These are phyloP conservation scores for Dorcoceras hygrometricum DNA, from an alignment of 257 asterid genomes.

Conservation along the genomic window DNA sequence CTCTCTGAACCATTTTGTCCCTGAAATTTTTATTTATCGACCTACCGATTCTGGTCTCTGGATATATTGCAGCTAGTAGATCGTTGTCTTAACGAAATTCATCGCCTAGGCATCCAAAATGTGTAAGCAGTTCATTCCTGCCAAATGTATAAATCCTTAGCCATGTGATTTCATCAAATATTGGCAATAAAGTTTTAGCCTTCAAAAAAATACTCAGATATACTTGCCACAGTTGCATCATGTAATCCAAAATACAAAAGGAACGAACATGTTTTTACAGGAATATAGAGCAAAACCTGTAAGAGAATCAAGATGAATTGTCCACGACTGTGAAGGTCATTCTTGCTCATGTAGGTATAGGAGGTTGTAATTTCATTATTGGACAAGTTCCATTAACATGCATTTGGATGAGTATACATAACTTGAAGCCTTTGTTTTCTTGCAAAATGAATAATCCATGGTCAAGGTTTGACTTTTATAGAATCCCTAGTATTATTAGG, in stretches of 20 bases:
- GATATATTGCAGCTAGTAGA: conserved; percentile 61
- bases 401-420: not conserved
- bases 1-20: conserved; percentile 15
- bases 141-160: conserved; percentile 2
- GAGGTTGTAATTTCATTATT: conserved; percentile 14
- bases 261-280: not conserved
- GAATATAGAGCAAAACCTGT: not conserved
- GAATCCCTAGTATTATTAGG: not conserved
- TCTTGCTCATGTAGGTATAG: conserved; percentile 1
- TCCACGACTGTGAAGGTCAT: conserved; percentile 14
- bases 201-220: not conserved
- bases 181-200: not conserved
- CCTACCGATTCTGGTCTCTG: conserved; percentile 26
- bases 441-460: too few species aligned
- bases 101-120: conserved; percentile 46
- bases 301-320: conserved; percentile 3
- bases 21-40: conserved; percentile 23
- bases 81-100: conserved; percentile 52
- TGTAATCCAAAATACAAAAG: not conserved
- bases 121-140: conserved; percentile 42
- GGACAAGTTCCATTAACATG: conserved; percentile 1
- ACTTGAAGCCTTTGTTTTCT: not conserved
- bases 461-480: not conserved
- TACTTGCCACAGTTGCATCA: not conserved
- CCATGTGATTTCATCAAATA: conserved; percentile 7